Evolutionary conservation across 371 early-diverging fungal species (phyloP).

Genomic region (Mucor racemosus): DNA sequence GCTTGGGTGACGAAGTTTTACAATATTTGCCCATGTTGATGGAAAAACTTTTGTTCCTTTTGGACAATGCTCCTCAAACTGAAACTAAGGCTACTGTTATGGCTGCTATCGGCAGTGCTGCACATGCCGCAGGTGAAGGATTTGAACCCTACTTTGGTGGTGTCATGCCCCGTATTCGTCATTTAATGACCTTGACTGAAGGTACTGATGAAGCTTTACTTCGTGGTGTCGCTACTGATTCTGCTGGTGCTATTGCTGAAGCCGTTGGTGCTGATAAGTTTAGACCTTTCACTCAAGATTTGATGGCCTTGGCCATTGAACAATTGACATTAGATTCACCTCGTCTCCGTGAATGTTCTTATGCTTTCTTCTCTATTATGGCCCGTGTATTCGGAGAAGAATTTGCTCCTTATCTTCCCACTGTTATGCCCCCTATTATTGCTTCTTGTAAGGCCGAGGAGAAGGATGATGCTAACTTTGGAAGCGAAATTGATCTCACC

Average conservation of each 20-base stretch:
- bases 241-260: conserved; percentile 84
- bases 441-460: conserved; percentile 79
- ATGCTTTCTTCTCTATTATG: conserved; percentile 83
- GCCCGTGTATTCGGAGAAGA: conserved; percentile 85
- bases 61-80: conserved; percentile 64
- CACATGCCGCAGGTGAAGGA: conserved; percentile 77
- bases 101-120: conserved; percentile 88
- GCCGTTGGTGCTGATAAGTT: conserved; percentile 87
- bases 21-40: conserved; percentile 83
- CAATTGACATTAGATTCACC: conserved; percentile 75
- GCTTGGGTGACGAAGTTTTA: conserved; percentile 77
- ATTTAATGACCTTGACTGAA: conserved; percentile 72
- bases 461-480: conserved; percentile 49
- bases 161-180: conserved; percentile 72
- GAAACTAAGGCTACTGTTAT: conserved; percentile 77
- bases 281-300: conserved; percentile 72
- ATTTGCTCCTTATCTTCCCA: conserved; percentile 76
- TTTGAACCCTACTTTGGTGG: conserved; percentile 83
- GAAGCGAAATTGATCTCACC: conserved; percentile 54
- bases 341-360: conserved; percentile 84
- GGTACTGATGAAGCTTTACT: conserved; percentile 72
- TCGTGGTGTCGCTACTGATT: conserved; percentile 88
- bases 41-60: conserved; percentile 74
- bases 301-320: conserved; percentile 80
- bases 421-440: conserved; percentile 78